Percentiles rank a stretch among this genome's conserved stretches.
These are phyloP conservation scores for Pleurotus tuoliensis DNA, from an alignment of 768 basidiomycete species.

Conservation along the genomic window DNA sequence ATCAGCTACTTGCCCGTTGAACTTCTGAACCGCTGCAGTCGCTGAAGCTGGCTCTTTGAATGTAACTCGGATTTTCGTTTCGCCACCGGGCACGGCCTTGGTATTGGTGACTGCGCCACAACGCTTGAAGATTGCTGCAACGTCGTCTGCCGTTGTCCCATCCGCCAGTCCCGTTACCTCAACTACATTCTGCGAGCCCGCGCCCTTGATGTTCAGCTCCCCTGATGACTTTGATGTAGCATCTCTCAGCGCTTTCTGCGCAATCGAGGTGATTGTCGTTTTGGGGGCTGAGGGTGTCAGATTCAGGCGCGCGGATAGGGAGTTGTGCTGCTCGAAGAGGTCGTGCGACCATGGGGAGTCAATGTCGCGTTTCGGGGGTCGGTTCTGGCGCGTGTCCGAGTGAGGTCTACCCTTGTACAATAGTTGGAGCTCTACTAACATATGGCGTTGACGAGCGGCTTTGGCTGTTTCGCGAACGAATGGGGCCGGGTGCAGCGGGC, in stretches of 20 bases:
- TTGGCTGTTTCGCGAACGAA: slow-evolving; percentile 38
- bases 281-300: slow-evolving; percentile 42
- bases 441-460: slow-evolving; percentile 45
- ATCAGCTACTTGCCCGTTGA: slow-evolving; percentile 79
- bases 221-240: slow-evolving; percentile 35
- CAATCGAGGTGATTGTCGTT: slow-evolving; percentile 38
- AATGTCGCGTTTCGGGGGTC: slow-evolving; percentile 61
- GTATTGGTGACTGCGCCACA: slow-evolving; percentile 62
- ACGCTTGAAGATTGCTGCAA: slow-evolving; percentile 80
- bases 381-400: slow-evolving; percentile 34
- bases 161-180: slow-evolving; percentile 69
- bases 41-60: slow-evolving; percentile 66
- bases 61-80: slow-evolving; percentile 64
- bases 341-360: slow-evolving; percentile 73
- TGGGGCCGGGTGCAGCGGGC: slow-evolving; percentile 36
- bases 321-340: slow-evolving; percentile 57
- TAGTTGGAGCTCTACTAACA: slow-evolving; percentile 35
- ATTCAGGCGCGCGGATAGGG: slow-evolving; percentile 57
- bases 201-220: slow-evolving; percentile 66
- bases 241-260: slow-evolving; percentile 62
- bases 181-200: slow-evolving; percentile 57
- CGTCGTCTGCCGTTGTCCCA: slow-evolving; percentile 81
- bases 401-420: slow-evolving; percentile 16
- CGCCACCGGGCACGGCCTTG: slow-evolving; percentile 30
- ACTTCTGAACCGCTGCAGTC: slow-evolving; percentile 64